Conservation (phyloP, 768 basidiomycete species). For the Boletus tylopilopsis region DNA sequence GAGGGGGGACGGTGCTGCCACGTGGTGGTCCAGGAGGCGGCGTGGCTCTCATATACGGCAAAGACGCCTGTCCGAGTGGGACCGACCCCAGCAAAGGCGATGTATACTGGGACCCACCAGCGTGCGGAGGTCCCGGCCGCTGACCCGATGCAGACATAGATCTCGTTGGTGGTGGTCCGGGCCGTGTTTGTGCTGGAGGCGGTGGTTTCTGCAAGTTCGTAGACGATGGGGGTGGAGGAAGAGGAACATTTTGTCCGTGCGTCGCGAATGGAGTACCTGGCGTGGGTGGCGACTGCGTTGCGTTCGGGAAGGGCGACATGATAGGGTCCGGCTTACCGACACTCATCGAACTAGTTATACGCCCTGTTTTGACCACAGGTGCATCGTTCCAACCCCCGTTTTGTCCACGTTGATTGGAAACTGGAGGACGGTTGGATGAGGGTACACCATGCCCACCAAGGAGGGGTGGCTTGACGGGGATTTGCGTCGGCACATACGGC, state of each 20-base stretch:
- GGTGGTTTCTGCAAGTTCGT: slow-evolving; percentile 30
- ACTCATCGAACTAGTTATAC: slow-evolving; percentile 48
- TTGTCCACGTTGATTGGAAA: slow-evolving; percentile 50
- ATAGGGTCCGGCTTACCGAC: slow-evolving; percentile 66
- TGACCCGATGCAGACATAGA: slow-evolving; percentile 27
- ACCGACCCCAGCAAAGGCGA: slow-evolving; percentile 28
- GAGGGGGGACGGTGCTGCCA: slow-evolving; percentile 30
- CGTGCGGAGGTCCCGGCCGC: slow-evolving; percentile 38
- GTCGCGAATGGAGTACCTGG: slow-evolving; percentile 45
- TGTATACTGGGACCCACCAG: slow-evolving; percentile 28
- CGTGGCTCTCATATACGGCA: slow-evolving; percentile 36
- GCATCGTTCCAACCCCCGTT: slow-evolving; percentile 94
- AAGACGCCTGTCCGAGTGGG: slow-evolving; percentile 29
- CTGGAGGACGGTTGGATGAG: slow-evolving; percentile 41
- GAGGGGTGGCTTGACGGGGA: slow-evolving; percentile 41
- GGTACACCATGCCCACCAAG: slow-evolving; percentile 35
- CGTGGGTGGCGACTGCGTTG: slow-evolving; percentile 42
- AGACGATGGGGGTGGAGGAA: slow-evolving; percentile 55
- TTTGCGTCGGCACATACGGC: slow-evolving; percentile 17
- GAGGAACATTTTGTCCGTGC: slow-evolving; percentile 32
- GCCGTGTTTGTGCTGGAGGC: slow-evolving; percentile 35
- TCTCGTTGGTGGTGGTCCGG: slow-evolving; percentile 30
- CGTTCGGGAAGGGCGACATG: slow-evolving; percentile 84
- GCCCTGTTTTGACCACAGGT: slow-evolving; percentile 45
- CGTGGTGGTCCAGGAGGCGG: slow-evolving; percentile 39